Evolutionary conservation across 2,329 filamentous ascomycete genomes (phyloP), one percentile per base, ranked within the genome.

Genomic region (Juglanconis sp.): DNA sequence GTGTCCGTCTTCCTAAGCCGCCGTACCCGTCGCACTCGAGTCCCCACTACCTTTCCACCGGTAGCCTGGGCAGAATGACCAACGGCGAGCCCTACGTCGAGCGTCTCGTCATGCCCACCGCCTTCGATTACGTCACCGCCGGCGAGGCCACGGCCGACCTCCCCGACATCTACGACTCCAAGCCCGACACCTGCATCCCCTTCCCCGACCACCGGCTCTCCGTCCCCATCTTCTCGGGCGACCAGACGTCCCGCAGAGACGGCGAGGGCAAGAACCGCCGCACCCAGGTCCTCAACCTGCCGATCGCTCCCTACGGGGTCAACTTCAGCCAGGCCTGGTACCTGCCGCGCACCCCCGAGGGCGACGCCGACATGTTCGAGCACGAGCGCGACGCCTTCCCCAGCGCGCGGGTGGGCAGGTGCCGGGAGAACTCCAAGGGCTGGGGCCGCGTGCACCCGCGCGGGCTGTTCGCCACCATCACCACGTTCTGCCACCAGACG

Each of bases 191-290:
- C 1, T 92, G 89, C 65, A 78, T 89, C 1, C 68, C 74, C 0
- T 85, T 81, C 60, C 90, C 91, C 0, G 89, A 94, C 66, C 90
- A 95, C 68, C 79, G 88, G 0, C 69, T 81, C 0, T 69, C 75
- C n/a, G 46, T 72, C 3, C 71, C 78, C 5, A 66, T 81, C 4
- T 78, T 79, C 2, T 66, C 68, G 8, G 60, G 56, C 10, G 15
- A 57, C 17, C 30, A 38, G 40, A 53, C n/a, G 7, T 7, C 8
- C 3, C 8, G 13, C 9, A 17, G 3, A 6, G 36, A 44, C 2
- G 30, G 49, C 3, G 47, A 32, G 9, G 61, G 55, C 7, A 62
- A 57, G 0, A 57, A 44, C 0, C 66, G 78, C 0, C 77, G 83
- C 1, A 65, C 70, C 0, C 77, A 87, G 8, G 75, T 91, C 1